Evolutionary conservation across 768 basidiomycete species (phyloP).

Genomic region (Lentinula detonsa): DNA sequence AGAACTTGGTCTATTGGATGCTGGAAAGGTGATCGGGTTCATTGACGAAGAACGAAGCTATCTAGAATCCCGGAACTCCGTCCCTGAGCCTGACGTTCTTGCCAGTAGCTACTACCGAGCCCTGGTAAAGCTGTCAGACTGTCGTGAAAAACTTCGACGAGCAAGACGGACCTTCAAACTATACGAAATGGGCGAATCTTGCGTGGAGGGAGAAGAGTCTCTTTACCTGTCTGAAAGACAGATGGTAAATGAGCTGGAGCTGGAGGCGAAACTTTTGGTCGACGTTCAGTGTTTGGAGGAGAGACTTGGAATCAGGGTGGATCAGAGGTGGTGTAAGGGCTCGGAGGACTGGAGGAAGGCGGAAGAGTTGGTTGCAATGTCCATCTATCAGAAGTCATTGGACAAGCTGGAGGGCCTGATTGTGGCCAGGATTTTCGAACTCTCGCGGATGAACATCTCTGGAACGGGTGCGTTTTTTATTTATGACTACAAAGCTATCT

Average conservation of each 20-base stretch:
- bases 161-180: background rate
- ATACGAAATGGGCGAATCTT: background rate
- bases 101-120: background rate
- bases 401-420: constrained; percentile 14
- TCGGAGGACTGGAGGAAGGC: constrained; percentile 1
- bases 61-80: constrained; percentile 1
- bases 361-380: background rate
- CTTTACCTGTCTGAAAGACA: background rate
- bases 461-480: constrained; percentile 18
- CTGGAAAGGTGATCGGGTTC: background rate
- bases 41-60: constrained; percentile 9
- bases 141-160: background rate
- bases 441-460: constrained; percentile 10
- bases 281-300: background rate
- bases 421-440: constrained; percentile 16
- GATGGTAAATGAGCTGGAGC: background rate
- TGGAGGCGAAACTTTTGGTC: background rate
- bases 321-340: constrained; percentile 2
- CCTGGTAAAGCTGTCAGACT: background rate
- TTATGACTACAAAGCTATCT: background rate
- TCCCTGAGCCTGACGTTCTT: background rate
- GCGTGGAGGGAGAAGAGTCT: background rate
- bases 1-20: constrained; percentile 8
- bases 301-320: background rate
- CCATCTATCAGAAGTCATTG: constrained; percentile 8